A percentile compares a stretch with the other conserved stretches of the same genome.
These are phyloP conservation scores for Phlebiopsis gigantea DNA, from an alignment of 768 basidiomycete species.

Conservation along the genomic window DNA sequence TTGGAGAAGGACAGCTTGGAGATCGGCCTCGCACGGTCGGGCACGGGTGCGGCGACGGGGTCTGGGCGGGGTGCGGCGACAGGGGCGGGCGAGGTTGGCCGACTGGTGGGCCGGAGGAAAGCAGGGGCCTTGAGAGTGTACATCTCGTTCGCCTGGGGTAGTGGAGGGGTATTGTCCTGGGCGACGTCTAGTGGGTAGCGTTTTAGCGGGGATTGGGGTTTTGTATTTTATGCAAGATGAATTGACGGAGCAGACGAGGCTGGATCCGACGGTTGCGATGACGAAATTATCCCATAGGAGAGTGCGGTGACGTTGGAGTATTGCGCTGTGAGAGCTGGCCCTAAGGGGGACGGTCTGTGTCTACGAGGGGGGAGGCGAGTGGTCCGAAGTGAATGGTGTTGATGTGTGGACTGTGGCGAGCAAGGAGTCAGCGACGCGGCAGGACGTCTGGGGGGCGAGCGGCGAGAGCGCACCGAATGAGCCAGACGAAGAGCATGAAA, in stretches of 20 bases:
- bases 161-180: slow-evolving; percentile 14
- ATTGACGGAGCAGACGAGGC: slow-evolving; percentile 32
- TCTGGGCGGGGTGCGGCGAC: slow-evolving; percentile 35
- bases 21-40: slow-evolving; percentile 33
- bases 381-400: slow-evolving; percentile 59
- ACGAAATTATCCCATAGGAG: slow-evolving; percentile 39
- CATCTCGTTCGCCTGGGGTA: slow-evolving; percentile 28
- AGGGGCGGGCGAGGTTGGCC: slow-evolving; percentile 58
- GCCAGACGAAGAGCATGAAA: slow-evolving; percentile 14
- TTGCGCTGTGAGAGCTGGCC: slow-evolving; percentile 21
- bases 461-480: slow-evolving; percentile 13
- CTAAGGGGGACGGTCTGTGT: slow-evolving; percentile 79
- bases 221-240: slow-evolving; percentile 11
- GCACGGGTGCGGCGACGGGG: slow-evolving; percentile 28
- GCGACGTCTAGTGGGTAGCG: slow-evolving; percentile 4
- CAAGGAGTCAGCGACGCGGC: slow-evolving; percentile 3
- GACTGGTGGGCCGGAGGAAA: slow-evolving; percentile 59
- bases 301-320: slow-evolving; percentile 13
- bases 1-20: slow-evolving; percentile 55
- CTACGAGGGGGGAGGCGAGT: slow-evolving; percentile 50
- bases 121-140: slow-evolving; percentile 66
- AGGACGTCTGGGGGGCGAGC: not conserved
- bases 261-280: slow-evolving; percentile 29
- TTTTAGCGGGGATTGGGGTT: slow-evolving; percentile 7
- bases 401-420: slow-evolving; percentile 28